Evolutionary conservation across 768 basidiomycete genomes (phyloP).

Genomic region (Amanita polypyramis): DNA sequence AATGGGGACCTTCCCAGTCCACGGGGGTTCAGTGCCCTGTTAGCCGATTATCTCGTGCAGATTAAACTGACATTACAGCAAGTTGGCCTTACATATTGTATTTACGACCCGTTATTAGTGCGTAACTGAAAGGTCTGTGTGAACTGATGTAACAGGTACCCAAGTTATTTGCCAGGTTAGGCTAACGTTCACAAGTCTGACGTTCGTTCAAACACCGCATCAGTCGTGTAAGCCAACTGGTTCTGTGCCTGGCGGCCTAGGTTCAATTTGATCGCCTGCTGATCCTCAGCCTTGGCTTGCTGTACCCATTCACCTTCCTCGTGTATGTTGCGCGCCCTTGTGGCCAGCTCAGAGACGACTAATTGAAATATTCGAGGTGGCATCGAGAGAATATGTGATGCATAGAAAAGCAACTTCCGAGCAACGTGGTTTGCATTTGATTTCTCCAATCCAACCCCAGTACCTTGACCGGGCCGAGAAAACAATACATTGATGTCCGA

Average conservation of each 20-base stretch:
- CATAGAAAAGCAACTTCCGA: constrained; percentile 64
- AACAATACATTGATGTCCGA: constrained; percentile 46
- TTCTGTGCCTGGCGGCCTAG: too few species aligned
- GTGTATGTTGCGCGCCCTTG: constrained; percentile 16
- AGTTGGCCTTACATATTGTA: too few species aligned
- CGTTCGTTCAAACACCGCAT: too few species aligned
- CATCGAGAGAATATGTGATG: constrained; percentile 45
- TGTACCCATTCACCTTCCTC: constrained; percentile 4
- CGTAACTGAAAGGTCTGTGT: not conserved
- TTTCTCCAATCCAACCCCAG: not conserved
- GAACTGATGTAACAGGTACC: too few species aligned
- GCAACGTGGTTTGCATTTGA: constrained; percentile 27
- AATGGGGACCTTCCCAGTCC: constrained; percentile 1
- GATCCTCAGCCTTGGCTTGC: not conserved
- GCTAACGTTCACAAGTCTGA: too few species aligned
- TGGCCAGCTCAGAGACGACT: constrained; percentile 31
- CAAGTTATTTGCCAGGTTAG: too few species aligned
- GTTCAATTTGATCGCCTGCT: not conserved
- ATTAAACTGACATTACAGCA: too few species aligned
- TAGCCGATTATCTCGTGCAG: too few species aligned
- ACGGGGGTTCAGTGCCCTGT: too few species aligned
- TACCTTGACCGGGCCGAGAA: not conserved
- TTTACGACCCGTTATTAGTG: not conserved
- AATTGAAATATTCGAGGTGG: constrained; percentile 29
- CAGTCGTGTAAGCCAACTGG: too few species aligned